Base-by-base conservation (phyloP, 2,329 filamentous ascomycete genomes). In the Colletotrichum sp. region DNA sequence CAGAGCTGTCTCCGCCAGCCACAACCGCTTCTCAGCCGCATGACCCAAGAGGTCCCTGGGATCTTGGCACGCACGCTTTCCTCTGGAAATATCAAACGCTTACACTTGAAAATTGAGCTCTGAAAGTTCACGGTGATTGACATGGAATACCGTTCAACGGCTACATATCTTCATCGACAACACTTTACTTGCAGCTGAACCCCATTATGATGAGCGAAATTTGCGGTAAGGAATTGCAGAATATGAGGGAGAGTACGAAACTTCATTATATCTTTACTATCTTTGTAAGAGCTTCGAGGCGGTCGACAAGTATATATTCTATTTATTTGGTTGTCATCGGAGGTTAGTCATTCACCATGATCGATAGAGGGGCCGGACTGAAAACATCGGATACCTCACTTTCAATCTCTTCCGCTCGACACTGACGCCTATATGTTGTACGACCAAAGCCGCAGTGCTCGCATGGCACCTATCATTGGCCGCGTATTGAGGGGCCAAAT, bases 1-100 rank as follows among this genome's bases (percentile, higher is more conserved):
- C 44, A 49, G n/a, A 21, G 18, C 18, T n/a, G 44, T 13, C 44
- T 2, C 44, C 44, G 18, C n/a, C 44, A 21, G 44, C 44, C 3
- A 21, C 44, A 49, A 21, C 18, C 0, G 44, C 18, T 49, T 49
- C 44, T 49, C n/a, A 49, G 44, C 44, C 44, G 44, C 44, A 21
- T 0, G 2, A 21, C 44, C 44, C 3, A 0, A 21, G 44, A 21
- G 10, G 10, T 21, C 0, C 0, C 44, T n/a, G 10, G 0, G 5
- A 49, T 49, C n/a, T 49, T 49, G 0, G 44, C 44, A 49, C 18
- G 10, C 44, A 21, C 44, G 44, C 18, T 7, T 21, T 0, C 18
- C 0, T 49, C 9, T 49, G 1, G 1, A 7, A 1, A 44, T n/a
- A 44, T 44, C 0, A 49, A 49, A 2, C 44, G 44, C 18, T 49